These are phyloP conservation scores for Starmera stellimalicola DNA, from an alignment of 1,139 yeast genomes.

Conservation along the genomic window DNA sequence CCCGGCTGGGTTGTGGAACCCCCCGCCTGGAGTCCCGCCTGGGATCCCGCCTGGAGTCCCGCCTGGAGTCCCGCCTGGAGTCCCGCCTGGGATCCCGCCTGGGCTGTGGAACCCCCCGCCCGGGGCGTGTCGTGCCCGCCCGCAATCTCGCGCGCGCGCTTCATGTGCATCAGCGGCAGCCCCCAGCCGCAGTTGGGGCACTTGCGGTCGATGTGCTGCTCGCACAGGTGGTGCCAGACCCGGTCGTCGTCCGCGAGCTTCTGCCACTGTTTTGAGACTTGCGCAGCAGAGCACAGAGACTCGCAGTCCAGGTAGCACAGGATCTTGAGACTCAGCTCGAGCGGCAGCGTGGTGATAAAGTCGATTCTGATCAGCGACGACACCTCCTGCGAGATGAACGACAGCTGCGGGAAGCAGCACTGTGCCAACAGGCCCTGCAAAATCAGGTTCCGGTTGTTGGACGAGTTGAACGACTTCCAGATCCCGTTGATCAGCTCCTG, in stretches of 20 bases:
- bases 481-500: slow-evolving; percentile 65
- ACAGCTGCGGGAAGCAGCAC: slow-evolving; percentile 91
- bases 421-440: slow-evolving; percentile 78
- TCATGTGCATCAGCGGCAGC: slow-evolving; percentile 80
- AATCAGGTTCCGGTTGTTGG: slow-evolving; percentile 63
- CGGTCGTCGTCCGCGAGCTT: slow-evolving; percentile 87
- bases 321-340: slow-evolving; percentile 76
- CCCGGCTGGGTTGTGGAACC: not conserved
- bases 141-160: slow-evolving; percentile 48
- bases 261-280: slow-evolving; percentile 82
- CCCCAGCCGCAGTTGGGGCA: slow-evolving; percentile 99
- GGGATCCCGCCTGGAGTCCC: too few relatives aligned
- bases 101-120: slow-evolving; percentile 1
- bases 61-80: too few relatives aligned
- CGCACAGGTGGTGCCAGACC: slow-evolving; percentile 98
- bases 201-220: slow-evolving; percentile 92
- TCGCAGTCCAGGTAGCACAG: slow-evolving; percentile 85
- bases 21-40: slow-evolving; percentile 3
- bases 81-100: too few relatives aligned
- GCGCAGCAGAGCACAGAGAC: slow-evolving; percentile 87
- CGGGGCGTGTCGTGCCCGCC: slow-evolving; percentile 11
- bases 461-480: slow-evolving; percentile 71
- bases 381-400: slow-evolving; percentile 74
- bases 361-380: slow-evolving; percentile 77
- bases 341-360: slow-evolving; percentile 76